Percentiles rank a stretch among this genome's conserved stretches.
These are phyloP conservation scores for Alternaria arbusti DNA, from an alignment of 2,329 filamentous ascomycete genomes.

Conservation along the genomic window DNA sequence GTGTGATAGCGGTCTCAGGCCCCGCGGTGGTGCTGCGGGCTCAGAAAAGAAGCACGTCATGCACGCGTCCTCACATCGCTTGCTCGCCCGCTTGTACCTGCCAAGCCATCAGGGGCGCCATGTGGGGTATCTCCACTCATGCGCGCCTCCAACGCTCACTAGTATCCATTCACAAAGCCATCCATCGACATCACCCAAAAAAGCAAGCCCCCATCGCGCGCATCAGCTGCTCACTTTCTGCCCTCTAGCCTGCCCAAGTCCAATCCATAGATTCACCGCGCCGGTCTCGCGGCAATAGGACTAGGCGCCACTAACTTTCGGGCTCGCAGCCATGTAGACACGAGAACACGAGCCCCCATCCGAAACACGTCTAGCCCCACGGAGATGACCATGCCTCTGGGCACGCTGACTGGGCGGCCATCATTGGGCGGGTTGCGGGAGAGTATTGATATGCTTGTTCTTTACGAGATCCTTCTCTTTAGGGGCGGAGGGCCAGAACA, in stretches of 20 bases:
- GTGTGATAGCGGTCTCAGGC: background rate
- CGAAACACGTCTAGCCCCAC: slow-evolving; percentile 3
- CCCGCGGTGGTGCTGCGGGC: background rate
- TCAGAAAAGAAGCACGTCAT: background rate
- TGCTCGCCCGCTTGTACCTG: background rate
- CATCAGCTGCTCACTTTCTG: background rate
- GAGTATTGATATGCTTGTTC: slow-evolving; percentile 2
- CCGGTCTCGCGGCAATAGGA: background rate
- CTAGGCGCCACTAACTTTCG: background rate
- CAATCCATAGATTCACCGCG: background rate
- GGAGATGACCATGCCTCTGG: background rate
- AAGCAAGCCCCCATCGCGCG: background rate
- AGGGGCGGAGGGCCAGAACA: slow-evolving; percentile 1
- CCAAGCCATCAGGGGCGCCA: slow-evolving; percentile 2
- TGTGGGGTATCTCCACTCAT: background rate
- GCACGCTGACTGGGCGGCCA: background rate
- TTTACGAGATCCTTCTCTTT: background rate
- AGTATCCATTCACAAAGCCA: background rate
- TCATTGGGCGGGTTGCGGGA: background rate
- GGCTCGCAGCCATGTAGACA: background rate
- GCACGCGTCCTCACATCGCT: background rate
- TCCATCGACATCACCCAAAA: background rate
- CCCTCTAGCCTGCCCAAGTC: background rate
- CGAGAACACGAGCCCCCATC: slow-evolving; percentile 4
- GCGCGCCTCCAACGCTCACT: background rate